Base-by-base conservation (phyloP, 164 flowering plant species). In the Stephania cephalantha region DNA sequence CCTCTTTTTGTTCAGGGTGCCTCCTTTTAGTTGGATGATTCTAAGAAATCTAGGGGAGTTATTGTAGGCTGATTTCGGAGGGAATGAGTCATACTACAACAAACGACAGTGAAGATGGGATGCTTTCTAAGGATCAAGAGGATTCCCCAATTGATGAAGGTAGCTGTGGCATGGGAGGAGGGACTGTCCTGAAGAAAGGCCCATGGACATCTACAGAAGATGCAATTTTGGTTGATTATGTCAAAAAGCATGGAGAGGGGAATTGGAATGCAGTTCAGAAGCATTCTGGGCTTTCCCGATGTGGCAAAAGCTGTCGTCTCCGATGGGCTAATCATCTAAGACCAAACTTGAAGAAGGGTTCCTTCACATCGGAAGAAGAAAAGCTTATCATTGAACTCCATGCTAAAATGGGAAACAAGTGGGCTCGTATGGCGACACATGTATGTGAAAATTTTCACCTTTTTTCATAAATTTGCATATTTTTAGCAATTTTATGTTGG, bases 341-440 rank as follows among this genome's bases (percentile, higher is more conserved):
- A 77, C 97, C 97, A 48, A 89, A 93, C 80, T 81, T 93, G 86
- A 93, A 87, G 79, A 93, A 91, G 72, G 97, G 96, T 44, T 85
- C 97, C 72, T 91, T 93, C 79, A 91, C 92, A 18, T 70, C 82
- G 22, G 94, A 93, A 35, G 97, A 93, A 80, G 97, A 91, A 73
- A 84, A 73, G 22, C 71, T 82, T 15, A 93, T 93, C 61, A 83
- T 90, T 78, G 93, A 90, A 80, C 93, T 93, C 61, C 97, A 91
- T 84, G 90, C 93, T 75, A 86, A 85, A 80, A 85, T 91, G 90
- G 97, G 97, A 63, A 93, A 93, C 83, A 91, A 91, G 76, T 93
- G 97, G 97, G 97, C 97, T 35, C 86, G 92, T 25, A 93, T 93
- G 96, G 97, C 97, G 55, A 86, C 93, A 70, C 87, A 90, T 82